Base-by-base conservation (phyloP, 306 rosid genomes). In the Benincasa hispida region DNA sequence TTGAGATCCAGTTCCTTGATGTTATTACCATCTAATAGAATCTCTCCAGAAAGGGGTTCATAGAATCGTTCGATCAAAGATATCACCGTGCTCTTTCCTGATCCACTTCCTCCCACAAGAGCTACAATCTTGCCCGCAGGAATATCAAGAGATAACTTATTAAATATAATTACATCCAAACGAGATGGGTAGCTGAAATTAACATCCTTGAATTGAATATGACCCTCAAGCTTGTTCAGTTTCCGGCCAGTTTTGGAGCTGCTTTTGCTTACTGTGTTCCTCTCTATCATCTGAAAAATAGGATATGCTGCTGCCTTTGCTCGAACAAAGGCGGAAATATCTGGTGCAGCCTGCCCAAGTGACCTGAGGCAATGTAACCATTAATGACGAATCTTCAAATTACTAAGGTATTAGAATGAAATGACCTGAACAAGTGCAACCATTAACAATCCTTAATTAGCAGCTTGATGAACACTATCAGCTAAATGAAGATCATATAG, bases 271-370 rank as follows among this genome's bases (percentile, higher is more conserved):
- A 86, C 73, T 28, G 93, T 91, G 83, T 87, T 87, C 83, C 98
- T 86, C 78, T 90, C 98, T 74, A 94, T 91, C 98, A 94, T 94
- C 86, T 89, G 85, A 78, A 94, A 94, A 63, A 94, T 94, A 12
- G 97, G 97, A 88, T 90, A 87, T 0, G 98, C 98, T 11, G 98
- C 98, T 50, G 95, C 89, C 81, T 89, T 91, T 19, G 98, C 98
- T 77, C 97, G 82, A 42, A 91, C 76, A 67, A 94, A 94, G 5
- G 98, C 92, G 17, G 98, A 78, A 53, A 94, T 90, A 72, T 94
- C 98, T 5, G 96, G 90, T 18, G 98, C 97, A 17, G 98, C 94
- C 82, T 88, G 98, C 39, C 98, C 98, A 10, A 93, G 88, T 78
- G 98, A 93, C 85, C 97, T 93, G 82, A 68, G 39, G 78, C n/a